phyloP scores from a whole-genome alignment of 305 asterid species.

The Lippia alba region DNA sequence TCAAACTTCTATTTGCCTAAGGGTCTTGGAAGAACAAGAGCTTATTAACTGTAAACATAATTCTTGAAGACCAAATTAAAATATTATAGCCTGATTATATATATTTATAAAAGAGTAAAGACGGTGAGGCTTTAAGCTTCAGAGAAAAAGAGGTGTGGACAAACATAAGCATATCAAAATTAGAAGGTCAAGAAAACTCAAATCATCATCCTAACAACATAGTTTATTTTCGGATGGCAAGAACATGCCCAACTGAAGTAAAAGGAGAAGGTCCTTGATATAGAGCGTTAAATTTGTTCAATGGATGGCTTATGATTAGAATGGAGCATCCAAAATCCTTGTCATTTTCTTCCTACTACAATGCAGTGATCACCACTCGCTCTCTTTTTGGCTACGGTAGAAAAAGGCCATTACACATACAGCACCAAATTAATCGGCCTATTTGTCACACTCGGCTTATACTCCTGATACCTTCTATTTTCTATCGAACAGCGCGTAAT shows the following conservation, averaged over 20 bases:
- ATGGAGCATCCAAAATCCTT: constrained; percentile 28
- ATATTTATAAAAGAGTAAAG: neutral
- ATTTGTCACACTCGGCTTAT: too few species aligned
- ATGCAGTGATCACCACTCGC: constrained; percentile 29
- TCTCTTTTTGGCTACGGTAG: constrained; percentile 12
- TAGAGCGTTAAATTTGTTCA: neutral
- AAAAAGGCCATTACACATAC: constrained; percentile 18
- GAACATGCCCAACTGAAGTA: neutral
- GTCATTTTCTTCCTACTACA: constrained; percentile 38
- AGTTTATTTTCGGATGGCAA: constrained; percentile 19
- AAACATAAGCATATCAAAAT: constrained; percentile 12
- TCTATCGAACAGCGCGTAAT: too few species aligned
- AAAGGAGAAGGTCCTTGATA: constrained; percentile 17
- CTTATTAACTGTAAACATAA: neutral
- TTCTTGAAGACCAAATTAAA: neutral
- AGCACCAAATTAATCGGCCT: too few species aligned
- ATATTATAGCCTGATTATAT: neutral
- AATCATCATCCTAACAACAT: constrained; percentile 17
- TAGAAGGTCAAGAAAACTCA: neutral
- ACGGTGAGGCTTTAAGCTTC: constrained; percentile 1
- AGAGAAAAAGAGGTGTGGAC: neutral
- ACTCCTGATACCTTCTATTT: too few species aligned
- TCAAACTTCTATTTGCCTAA: neutral
- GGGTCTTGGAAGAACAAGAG: neutral
- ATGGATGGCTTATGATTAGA: too few species aligned